Base-by-base conservation (phyloP, 176 grass and related monocot species). In the Musa schizocarpa region DNA sequence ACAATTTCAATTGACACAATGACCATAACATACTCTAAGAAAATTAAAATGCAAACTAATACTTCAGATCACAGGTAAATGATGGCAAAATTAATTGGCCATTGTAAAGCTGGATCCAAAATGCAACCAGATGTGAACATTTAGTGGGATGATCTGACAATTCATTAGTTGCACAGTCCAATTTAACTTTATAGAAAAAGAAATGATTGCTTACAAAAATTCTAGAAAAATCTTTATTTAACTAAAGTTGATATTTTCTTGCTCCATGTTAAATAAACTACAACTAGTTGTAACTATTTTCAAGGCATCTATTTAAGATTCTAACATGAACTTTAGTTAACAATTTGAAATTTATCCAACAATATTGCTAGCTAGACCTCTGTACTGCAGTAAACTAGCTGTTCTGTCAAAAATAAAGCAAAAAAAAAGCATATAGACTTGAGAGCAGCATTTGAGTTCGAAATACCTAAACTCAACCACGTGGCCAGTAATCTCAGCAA, bases 381-480 rank as follows among this genome's bases (percentile, higher is more conserved):
- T 50, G 9, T 74, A 54, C 27, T 74, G 21, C 9, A 51, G 29
- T 67, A 27, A 50, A 50, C 14, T 70, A 51, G 29, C 13, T 70
- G 16, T 50, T 50, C 11, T 56, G 27, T 55, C 23, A 20, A 57
- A 55, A 16, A 1, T 9, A 26, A 11, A 16, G 57, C 0, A 27
- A 17, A 8, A 16, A 7, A 25, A 27, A 17, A 1, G 23, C 23
- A 55, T 22, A 22, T 24, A 68, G 34, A 34, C 13, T 54, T 54
- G 24, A 55, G 52, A 55, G 13, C 11, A 65, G 59, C 12, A 49
- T 50, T 55, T 1, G 50, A 49, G 29, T 77, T 65, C n/a, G 2
- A 21, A 4, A 72, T 80, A 92, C 93, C 93, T 96, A 76, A 96
- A 96, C 79, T 96, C 93, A 27, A 96, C 89, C 77, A 96, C 93